phyloP scores from a whole-genome alignment of 495 filamentous ascomycete genomes.

The Aspergillus biplanus region DNA sequence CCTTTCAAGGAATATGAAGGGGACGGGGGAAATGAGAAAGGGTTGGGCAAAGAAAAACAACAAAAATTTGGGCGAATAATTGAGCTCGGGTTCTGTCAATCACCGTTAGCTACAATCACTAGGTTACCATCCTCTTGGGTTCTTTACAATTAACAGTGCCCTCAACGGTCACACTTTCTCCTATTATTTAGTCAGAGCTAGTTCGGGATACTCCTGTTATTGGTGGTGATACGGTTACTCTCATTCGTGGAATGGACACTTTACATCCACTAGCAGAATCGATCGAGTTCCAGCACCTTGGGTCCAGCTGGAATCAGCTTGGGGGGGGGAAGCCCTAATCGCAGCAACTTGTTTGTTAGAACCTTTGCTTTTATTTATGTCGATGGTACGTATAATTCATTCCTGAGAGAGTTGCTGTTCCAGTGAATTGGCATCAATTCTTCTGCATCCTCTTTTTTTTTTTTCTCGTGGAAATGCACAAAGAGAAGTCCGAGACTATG shows the following conservation, averaged over 20 bases:
- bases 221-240: neutral
- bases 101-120: constrained; percentile 5
- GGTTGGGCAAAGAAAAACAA: neutral
- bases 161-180: neutral
- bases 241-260: neutral
- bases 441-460: too few relatives aligned
- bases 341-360: too few relatives aligned
- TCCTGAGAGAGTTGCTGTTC: too few relatives aligned
- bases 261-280: neutral
- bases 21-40: neutral
- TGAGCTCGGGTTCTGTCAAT: neutral
- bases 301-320: neutral
- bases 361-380: too few relatives aligned
- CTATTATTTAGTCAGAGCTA: neutral
- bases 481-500: too few relatives aligned
- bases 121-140: constrained; percentile 17
- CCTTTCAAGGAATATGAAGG: neutral
- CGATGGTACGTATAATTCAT: too few relatives aligned
- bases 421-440: too few relatives aligned
- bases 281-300: neutral
- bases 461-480: too few relatives aligned
- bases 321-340: too few relatives aligned
- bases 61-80: neutral
- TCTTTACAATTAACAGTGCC: neutral
- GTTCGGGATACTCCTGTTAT: neutral